These are phyloP conservation scores for Onygenales sp. DNA, from an alignment of 2,329 filamentous ascomycete species.

Conservation along the genomic window DNA sequence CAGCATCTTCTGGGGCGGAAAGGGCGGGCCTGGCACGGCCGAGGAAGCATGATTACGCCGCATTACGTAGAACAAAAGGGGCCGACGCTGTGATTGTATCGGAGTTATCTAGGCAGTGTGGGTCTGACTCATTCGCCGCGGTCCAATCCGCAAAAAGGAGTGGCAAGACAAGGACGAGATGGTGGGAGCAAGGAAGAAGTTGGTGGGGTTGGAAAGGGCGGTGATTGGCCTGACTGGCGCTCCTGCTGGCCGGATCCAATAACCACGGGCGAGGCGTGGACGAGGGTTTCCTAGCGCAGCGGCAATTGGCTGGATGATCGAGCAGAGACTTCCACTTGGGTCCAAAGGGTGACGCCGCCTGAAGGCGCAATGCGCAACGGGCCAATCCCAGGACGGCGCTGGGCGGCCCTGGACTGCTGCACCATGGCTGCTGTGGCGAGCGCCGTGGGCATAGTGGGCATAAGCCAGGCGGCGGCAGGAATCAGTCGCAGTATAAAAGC, in stretches of 20 bases:
- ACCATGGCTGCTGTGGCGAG: slow-evolving; percentile 3
- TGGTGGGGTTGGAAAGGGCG: neutral
- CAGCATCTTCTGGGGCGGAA: neutral
- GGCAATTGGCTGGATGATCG: neutral
- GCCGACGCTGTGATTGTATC: neutral
- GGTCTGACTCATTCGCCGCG: slow-evolving; percentile 2
- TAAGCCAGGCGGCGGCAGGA: slow-evolving; percentile 6
- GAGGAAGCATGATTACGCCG: neutral
- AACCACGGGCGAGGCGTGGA: neutral
- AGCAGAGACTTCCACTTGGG: neutral
- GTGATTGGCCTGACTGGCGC: slow-evolving; percentile 10
- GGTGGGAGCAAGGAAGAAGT: neutral
- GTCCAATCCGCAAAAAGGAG: neutral
- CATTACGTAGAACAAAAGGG: slow-evolving; percentile 1
- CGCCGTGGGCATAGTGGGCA: slow-evolving; percentile 5
- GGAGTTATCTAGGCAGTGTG: slow-evolving; percentile 1
- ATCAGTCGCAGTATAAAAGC: slow-evolving; percentile 13
- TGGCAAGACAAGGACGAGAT: slow-evolving; percentile 2
- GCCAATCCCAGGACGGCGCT: slow-evolving; percentile 3
- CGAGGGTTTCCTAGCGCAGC: neutral
- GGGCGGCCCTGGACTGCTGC: neutral
- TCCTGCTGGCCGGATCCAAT: neutral
- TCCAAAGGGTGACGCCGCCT: slow-evolving; percentile 6
- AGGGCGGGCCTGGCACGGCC: neutral
- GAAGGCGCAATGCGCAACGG: neutral